Base-by-base conservation (phyloP, 1,139 yeast genomes). In the Blastobotrys petasosporus region DNA sequence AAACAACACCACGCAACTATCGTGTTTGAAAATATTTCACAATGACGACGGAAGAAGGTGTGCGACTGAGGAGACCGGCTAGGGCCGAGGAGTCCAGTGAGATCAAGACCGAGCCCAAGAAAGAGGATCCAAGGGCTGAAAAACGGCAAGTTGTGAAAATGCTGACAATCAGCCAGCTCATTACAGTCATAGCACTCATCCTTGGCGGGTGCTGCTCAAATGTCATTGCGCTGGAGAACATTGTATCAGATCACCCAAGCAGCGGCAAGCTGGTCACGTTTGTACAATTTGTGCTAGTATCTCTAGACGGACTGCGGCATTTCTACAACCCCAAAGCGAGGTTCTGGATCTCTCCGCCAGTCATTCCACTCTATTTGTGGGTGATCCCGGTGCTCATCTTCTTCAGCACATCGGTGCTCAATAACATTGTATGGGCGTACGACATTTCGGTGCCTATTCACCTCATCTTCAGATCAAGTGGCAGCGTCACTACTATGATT, bases 181-280 rank as follows among this genome's bases (percentile, higher is more conserved):
- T 28, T 28, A 20, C 17, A 7, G 45, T 41, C n/a, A 20, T 47
- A 10, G 51, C 47, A n/a, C 70, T 77, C 41, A 77, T 82, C 16
- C 79, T 82, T 58, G 85, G 86, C 0, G 88, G 92, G 2, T 84
- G 92, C 58, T 83, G 92, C 57, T 68, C 79, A 28, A 83, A 82
- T 61, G 90, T 82, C 31, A 70, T 77, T 52, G 71, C 82, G 0
- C 64, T 84, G 40, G 92, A 84, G 58, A 63, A 70, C 36, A 66
- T 82, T 16, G 65, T 81, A 5, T 52, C 63, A 13, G 64, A 58
- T 31, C 62, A 60, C 41, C 73, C 67, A 3, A 61, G 61, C n/a
- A 58, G 73, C 7, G 82, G 83, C 2, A 69, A 69, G 12, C 61
- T 79, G 9, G 67, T 83, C 13, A 82, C 90, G 1, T 77, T 81